A percentile compares a stretch with the other conserved stretches of the same genome.
Evolutionary conservation across 208 protist species (phyloP).

Genomic region (Phytomonas sp.): DNA sequence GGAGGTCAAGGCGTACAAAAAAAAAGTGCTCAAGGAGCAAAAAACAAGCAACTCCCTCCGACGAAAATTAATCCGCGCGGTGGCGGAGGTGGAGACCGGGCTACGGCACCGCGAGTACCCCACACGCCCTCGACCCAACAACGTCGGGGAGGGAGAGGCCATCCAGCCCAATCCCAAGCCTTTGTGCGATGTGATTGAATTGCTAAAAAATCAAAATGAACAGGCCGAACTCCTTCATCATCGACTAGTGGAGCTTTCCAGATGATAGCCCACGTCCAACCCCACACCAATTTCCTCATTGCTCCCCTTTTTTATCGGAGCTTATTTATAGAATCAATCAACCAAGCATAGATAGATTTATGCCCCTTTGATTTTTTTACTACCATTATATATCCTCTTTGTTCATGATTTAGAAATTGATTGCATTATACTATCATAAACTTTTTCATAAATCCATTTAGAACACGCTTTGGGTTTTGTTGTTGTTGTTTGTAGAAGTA

Average conservation of each 20-base stretch:
- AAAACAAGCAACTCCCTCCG: slow-evolving; percentile 45
- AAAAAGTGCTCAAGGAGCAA: slow-evolving; percentile 30
- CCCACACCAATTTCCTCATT: not conserved
- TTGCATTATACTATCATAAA: not conserved
- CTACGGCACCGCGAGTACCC: slow-evolving; percentile 2
- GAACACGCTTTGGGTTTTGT: not conserved
- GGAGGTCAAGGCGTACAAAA: slow-evolving; percentile 45
- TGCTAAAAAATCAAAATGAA: slow-evolving; percentile 52
- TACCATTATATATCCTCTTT: slow-evolving; percentile 8
- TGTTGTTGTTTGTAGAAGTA: not conserved
- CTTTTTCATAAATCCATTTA: not conserved
- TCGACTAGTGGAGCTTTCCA: slow-evolving; percentile 48
- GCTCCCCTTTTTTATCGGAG: not conserved
- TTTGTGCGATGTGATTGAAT: slow-evolving; percentile 38
- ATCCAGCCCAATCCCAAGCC: not conserved
- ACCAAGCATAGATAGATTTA: not conserved
- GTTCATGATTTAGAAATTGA: slow-evolving; percentile 6
- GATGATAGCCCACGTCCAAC: not conserved
- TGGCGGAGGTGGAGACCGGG: slow-evolving; percentile 42
- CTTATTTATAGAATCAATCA: slow-evolving; percentile 1
- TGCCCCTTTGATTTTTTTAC: not conserved
- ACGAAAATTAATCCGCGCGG: slow-evolving; percentile 39
- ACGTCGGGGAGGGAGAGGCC: not conserved
- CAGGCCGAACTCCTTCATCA: slow-evolving; percentile 54
- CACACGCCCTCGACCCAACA: not conserved